These are phyloP conservation scores for Cyclotella kingstonii DNA, from an alignment of 108 stramenopile species.

Conservation along the genomic window DNA sequence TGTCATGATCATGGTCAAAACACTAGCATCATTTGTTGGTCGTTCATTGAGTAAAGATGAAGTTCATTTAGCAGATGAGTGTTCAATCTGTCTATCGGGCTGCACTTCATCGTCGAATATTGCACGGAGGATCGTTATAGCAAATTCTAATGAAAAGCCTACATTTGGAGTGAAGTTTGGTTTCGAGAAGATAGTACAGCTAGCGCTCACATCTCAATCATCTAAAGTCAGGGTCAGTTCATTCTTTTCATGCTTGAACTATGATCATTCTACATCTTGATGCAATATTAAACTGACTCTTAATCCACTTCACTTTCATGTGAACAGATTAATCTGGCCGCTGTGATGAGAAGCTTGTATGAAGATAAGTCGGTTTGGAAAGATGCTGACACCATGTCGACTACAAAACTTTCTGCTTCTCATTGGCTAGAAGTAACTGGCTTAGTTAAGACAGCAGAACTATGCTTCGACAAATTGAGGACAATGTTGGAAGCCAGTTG, in stretches of 20 bases:
- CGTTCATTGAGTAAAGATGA: conserved; percentile 31
- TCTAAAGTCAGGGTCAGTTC: conserved; percentile 56
- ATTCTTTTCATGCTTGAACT: too few relatives aligned
- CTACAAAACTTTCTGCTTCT: conserved; percentile 5
- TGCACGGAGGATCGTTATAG: conserved; percentile 42
- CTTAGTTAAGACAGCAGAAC: conserved; percentile 7
- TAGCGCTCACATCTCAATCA: conserved; percentile 42
- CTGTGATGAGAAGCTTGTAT: conserved; percentile 47
- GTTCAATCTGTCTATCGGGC: conserved; percentile 45
- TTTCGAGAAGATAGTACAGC: conserved; percentile 24
- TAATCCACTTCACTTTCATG: neutral
- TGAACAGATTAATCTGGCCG: conserved; percentile 46
- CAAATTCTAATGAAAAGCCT: conserved; percentile 1
- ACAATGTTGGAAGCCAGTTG: conserved; percentile 22
- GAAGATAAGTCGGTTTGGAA: conserved; percentile 49
- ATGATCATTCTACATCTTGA: too few relatives aligned
- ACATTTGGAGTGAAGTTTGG: neutral
- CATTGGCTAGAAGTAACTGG: conserved; percentile 34
- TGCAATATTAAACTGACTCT: too few relatives aligned
- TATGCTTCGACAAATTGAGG: conserved; percentile 20
- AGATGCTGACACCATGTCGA: conserved; percentile 4
- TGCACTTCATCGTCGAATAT: conserved; percentile 48
- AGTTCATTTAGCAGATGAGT: conserved; percentile 62
- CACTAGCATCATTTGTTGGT: conserved; percentile 26
- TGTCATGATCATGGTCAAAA: conserved; percentile 42